Evolutionary conservation across 2,329 filamentous ascomycete species (phyloP).

Genomic region (Orbilia quercus): DNA sequence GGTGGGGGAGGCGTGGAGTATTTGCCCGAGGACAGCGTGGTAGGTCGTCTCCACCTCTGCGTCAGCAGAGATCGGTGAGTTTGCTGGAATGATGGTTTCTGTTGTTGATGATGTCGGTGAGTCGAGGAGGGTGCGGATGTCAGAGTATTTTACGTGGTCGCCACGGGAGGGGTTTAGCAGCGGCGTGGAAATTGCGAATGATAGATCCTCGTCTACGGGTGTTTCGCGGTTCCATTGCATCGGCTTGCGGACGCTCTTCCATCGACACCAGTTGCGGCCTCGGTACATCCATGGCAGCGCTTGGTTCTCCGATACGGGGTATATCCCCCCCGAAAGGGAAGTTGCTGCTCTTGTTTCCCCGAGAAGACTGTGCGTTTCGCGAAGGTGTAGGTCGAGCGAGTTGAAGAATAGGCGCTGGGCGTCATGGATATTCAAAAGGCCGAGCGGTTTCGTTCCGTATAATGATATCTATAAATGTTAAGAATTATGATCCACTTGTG

Average conservation of each 20-base stretch:
- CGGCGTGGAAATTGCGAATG: conserved; percentile 6
- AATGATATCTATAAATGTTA: conserved; percentile 55
- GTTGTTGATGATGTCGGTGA: not conserved
- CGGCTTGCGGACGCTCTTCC: conserved; percentile 56
- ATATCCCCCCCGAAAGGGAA: conserved; percentile 56
- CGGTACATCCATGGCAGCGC: conserved; percentile 59
- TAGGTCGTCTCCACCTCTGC: conserved; percentile 42
- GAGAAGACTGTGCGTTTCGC: conserved; percentile 57
- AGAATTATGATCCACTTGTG: not conserved
- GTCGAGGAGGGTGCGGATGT: conserved; percentile 38
- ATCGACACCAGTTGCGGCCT: conserved; percentile 58
- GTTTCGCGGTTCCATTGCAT: not conserved
- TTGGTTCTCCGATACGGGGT: conserved; percentile 57
- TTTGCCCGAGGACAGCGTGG: conserved; percentile 46
- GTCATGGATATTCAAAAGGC: conserved; percentile 56
- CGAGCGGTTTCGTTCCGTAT: conserved; percentile 49
- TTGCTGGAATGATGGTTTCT: not conserved
- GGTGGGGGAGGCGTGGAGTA: conserved; percentile 54
- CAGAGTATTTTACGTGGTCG: conserved; percentile 25
- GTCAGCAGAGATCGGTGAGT: conserved; percentile 8
- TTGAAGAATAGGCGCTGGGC: conserved; percentile 59
- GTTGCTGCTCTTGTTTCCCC: conserved; percentile 11
- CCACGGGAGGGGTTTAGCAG: conserved; percentile 31
- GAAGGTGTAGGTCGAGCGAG: conserved; percentile 58
- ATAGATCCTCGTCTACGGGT: conserved; percentile 4